phyloP scores from a whole-genome alignment of 1,284 basidiomycete genomes.

The Puccinia hordei region DNA sequence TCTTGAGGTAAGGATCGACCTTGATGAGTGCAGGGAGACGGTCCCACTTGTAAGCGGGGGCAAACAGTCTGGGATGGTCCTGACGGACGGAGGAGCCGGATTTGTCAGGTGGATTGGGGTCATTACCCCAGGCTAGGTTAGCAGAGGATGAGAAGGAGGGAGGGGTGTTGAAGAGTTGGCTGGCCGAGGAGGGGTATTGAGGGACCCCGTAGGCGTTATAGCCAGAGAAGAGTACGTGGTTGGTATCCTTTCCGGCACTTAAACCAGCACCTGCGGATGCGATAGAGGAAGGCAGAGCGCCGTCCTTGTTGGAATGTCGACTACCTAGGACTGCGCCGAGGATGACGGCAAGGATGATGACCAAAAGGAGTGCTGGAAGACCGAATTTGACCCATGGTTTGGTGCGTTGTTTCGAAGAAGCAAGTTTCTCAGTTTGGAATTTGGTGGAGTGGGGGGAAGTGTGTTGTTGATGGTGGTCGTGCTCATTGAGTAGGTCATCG shows the following conservation, averaged over 20 bases:
- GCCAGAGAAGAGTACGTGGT: slow-evolving; percentile 44
- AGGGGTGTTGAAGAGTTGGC: slow-evolving; percentile 26
- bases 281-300: not conserved
- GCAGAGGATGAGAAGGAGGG: slow-evolving; percentile 31
- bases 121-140: slow-evolving; percentile 30
- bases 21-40: slow-evolving; percentile 76
- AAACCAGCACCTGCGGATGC: slow-evolving; percentile 30
- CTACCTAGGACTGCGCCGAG: slow-evolving; percentile 32
- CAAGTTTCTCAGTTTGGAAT: slow-evolving; percentile 20
- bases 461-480: not conserved
- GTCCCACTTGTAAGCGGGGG: slow-evolving; percentile 87
- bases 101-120: slow-evolving; percentile 62
- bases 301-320: not conserved
- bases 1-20: slow-evolving; percentile 71
- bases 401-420: slow-evolving; percentile 17
- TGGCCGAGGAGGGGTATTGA: slow-evolving; percentile 40
- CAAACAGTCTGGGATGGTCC: slow-evolving; percentile 86
- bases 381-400: slow-evolving; percentile 45
- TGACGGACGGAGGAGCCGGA: slow-evolving; percentile 70
- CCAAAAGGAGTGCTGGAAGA: slow-evolving; percentile 16
- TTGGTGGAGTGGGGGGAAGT: not conserved
- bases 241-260: slow-evolving; percentile 29
- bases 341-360: slow-evolving; percentile 37
- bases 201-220: slow-evolving; percentile 48
- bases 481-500: slow-evolving; percentile 17